Base-by-base conservation (phyloP, 2,329 filamentous ascomycete species). In the Amphichorda felina region DNA sequence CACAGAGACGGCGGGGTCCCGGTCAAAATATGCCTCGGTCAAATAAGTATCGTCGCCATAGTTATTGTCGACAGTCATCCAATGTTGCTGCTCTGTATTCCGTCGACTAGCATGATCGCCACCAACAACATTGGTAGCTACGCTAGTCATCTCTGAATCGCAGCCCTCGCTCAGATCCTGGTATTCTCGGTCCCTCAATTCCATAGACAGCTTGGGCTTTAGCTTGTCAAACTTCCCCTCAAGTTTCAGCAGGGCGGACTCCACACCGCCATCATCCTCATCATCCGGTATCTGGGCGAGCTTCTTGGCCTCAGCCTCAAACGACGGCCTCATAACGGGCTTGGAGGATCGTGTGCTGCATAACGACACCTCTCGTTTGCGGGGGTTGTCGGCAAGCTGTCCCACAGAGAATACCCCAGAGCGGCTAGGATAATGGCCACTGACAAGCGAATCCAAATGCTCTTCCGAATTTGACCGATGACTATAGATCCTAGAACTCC, bases 261-360 rank as follows among this genome's bases (percentile, higher is more conserved):
- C 91, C 18, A 96, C 79, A 10, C 89, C 89, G 6, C 86, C 86
- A 50, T 93, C 84, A 41, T 79, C 72, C 13, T 63, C 53, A 26
- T 93, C 85, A 50, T 95, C 88, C 0, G 89, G 86, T 18, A 96
- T 84, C 37, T 83, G 79, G 2, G 88, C 85, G 36, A 98, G 73
- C 46, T 84, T 84, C 40, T 88, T 79, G 1, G 93, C 85, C 48
- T 94, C 87, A 3, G 73, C 80, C 55, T 96, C 86, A 46, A 96
- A 95, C 0, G 88, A 95, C 2, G 75, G 71, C 4, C 74, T 68
- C 71, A 78, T 75, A 2, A 66, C 58, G 1, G 74, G 74, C 43
- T 75, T 74, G 3, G 74, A 77, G 4, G 73, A 76, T 42, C 72
- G 68, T 0, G 73, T 75, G 45, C 72, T 78, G 41, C 76, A 72